phyloP scores from a whole-genome alignment of 441 rosid species.

The Biscutella laevigata region DNA sequence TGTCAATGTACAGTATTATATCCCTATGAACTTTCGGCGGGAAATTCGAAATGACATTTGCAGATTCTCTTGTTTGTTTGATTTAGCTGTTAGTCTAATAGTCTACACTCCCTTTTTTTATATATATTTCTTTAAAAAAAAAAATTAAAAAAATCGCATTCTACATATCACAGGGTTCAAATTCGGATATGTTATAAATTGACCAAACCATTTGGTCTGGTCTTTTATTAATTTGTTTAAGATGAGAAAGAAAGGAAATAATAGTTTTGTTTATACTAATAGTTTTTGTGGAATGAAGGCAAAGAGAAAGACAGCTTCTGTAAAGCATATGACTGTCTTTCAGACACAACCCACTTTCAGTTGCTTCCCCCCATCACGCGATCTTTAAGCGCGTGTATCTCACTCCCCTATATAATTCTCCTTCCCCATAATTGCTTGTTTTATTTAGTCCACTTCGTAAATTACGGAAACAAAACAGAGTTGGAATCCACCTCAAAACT shows the following conservation, averaged over 20 bases:
- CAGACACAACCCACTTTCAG: slow-evolving; percentile 23
- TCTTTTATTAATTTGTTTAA: neutral
- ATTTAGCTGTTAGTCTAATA: neutral
- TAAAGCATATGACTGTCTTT: slow-evolving; percentile 21
- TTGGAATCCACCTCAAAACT: slow-evolving; percentile 14
- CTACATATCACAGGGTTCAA: slow-evolving; percentile 11
- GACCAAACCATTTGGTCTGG: slow-evolving; percentile 19
- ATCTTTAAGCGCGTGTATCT: neutral
- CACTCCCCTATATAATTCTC: neutral
- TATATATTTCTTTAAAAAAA: too few relatives aligned
- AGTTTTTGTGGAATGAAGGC: slow-evolving; percentile 25
- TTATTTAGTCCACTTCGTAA: slow-evolving; percentile 2
- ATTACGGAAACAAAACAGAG: slow-evolving; percentile 13
- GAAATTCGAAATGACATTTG: slow-evolving; percentile 30
- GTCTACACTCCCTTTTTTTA: neutral
- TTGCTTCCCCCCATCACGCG: slow-evolving; percentile 3
- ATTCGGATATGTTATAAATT: slow-evolving; percentile 14
- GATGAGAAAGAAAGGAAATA: too few relatives aligned
- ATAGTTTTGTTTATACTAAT: neutral
- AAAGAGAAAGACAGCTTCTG: slow-evolving; percentile 22
- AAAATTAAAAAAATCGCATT: too few relatives aligned
- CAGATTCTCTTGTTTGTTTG: slow-evolving; percentile 7
- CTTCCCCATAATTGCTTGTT: neutral
- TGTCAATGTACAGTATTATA: slow-evolving; percentile 12
- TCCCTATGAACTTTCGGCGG: slow-evolving; percentile 20